Evolutionary conservation across 2,329 filamentous ascomycete genomes (phyloP).

Genomic region (Verticillium nonalfalfae): DNA sequence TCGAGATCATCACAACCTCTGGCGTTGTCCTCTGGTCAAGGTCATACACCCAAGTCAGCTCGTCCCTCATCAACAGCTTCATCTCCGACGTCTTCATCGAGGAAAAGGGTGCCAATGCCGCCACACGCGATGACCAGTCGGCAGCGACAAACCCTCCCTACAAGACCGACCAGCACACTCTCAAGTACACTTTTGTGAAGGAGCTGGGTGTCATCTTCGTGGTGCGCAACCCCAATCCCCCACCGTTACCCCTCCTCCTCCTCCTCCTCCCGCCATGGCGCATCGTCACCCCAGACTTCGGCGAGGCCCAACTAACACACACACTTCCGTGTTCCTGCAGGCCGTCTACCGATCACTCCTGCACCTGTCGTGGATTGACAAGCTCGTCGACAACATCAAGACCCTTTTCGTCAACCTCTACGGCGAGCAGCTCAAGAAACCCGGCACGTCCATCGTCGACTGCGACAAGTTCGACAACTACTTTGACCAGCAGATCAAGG

Average conservation of each 20-base stretch:
- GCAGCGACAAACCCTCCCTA: constrained; percentile 66
- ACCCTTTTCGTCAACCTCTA: constrained; percentile 90
- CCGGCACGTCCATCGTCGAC: constrained; percentile 70
- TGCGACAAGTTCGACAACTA: constrained; percentile 82
- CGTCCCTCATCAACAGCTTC: constrained; percentile 84
- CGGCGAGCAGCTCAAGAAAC: constrained; percentile 76
- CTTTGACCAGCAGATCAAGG: constrained; percentile 86
- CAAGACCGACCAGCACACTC: constrained; percentile 85
- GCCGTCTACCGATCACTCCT: constrained; percentile 95
- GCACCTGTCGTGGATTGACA: constrained; percentile 94
- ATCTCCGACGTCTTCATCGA: constrained; percentile 98
- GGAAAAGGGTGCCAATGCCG: constrained; percentile 65
- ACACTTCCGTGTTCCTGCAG: constrained; percentile 36
- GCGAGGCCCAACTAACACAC: constrained; percentile 4
- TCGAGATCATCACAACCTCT: constrained; percentile 93
- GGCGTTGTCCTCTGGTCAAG: constrained; percentile 97
- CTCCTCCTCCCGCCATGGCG: background rate
- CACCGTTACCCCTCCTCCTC: background rate
- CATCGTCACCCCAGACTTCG: background rate
- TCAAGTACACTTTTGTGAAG: constrained; percentile 91
- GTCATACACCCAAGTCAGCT: constrained; percentile 72
- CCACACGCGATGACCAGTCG: constrained; percentile 52
- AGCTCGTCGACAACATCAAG: constrained; percentile 89
- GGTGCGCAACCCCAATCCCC: constrained; percentile 39
- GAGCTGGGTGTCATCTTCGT: constrained; percentile 95